Evolutionary conservation across 176 grass and related monocot species (phyloP).

Genomic region (Ensete ventricosum): DNA sequence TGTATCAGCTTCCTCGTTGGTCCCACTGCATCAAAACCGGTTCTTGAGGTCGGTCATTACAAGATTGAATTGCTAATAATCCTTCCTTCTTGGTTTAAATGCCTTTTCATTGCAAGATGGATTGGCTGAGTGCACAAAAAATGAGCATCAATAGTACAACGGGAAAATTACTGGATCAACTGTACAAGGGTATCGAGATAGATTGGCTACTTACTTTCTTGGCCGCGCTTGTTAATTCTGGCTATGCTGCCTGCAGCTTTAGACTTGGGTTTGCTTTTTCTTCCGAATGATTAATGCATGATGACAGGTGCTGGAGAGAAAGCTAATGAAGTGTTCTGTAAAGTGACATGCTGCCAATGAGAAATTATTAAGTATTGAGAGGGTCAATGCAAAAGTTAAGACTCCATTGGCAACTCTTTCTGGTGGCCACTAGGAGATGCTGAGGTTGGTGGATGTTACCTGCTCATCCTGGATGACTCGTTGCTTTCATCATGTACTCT

Average conservation of each 20-base stretch:
- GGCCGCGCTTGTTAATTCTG: too few relatives aligned
- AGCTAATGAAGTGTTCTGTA: not conserved
- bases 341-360: too few relatives aligned
- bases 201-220: too few relatives aligned
- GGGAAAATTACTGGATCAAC: too few relatives aligned
- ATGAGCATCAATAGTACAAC: too few relatives aligned
- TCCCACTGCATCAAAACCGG: constrained; percentile 46
- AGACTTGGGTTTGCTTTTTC: too few relatives aligned
- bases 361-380: too few relatives aligned
- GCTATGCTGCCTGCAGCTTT: too few relatives aligned
- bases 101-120: too few relatives aligned
- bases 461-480: not conserved
- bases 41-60: constrained; percentile 51
- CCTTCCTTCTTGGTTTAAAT: too few relatives aligned
- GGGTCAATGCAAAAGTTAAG: not conserved
- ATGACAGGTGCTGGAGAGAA: constrained; percentile 31
- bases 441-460: not conserved
- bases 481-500: constrained; percentile 2
- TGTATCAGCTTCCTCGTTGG: constrained; percentile 50
- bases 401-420: not conserved
- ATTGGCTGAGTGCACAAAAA: too few relatives aligned
- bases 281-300: not conserved
- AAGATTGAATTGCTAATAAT: constrained; percentile 15
- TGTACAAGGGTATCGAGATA: too few relatives aligned
- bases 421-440: constrained; percentile 3